Base-by-base conservation (phyloP, 2,329 filamentous ascomycete species). In the Aspergillus ochraceus region DNA sequence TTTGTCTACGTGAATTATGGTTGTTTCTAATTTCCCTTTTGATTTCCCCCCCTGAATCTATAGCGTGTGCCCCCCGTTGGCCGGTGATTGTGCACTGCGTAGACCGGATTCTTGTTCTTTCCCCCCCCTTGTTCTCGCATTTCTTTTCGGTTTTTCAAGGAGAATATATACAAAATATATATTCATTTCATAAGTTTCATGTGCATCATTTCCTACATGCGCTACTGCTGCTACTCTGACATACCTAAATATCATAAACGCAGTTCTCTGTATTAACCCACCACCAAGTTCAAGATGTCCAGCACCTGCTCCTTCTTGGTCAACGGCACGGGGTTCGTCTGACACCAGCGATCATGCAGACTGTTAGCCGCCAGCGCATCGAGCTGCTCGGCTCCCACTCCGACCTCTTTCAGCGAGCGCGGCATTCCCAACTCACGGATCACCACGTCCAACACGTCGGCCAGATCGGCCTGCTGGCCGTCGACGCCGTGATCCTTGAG, bases 381-480 rank as follows among this genome's bases (percentile, higher is more conserved):
- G 17, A 85, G 68, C 66, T 79, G 76, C 2, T 85, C 81, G 24
- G 74, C 74, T 0, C 77, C 76, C 2, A 87, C 77, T 0, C 80
- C 77, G 1, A 86, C 81, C 5, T 83, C 83, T 50, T 75, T 78
- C 51, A 87, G 65, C 3, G 78, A 80, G 55, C 80, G 75, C n/a
- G 84, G 84, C 80, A 87, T 76, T 0, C 78, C 83, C 19, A 87
- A 68, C 46, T 79, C 78, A 6, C 77, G 75, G 47, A 87, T 78
- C 2, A 86, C 71, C 3, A 74, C 77, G 52, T 82, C 82, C 39
- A 87, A 68, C 6, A 82, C 70, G 71, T 86, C 84, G 0, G 81
- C 81, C 22, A 85, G 71, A 64, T 84, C 80, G 2, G 75, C 64
- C 2, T 32, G 39, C 10, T 61, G 59, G 5, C 66, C 63, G 12